Percentiles rank a stretch among this genome's conserved stretches.
Evolutionary conservation across 192 early-diverging fungal genomes (phyloP).

Genomic region (Rhizoclosmatium globosum): DNA sequence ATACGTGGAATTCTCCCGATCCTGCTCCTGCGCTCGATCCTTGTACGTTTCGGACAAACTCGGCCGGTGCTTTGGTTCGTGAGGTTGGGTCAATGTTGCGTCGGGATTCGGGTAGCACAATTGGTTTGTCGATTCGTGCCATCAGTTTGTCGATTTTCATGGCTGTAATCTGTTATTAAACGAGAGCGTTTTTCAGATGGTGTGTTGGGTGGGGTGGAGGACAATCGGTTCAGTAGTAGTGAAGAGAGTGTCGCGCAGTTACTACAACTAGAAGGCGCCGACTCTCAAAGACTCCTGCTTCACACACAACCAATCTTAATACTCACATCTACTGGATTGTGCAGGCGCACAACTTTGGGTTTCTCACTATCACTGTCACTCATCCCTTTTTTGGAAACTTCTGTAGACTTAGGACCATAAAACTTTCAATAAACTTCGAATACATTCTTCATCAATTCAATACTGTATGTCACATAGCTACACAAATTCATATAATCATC

Average conservation of each 20-base stretch:
- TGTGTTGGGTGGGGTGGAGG: neutral
- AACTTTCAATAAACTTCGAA: too few species aligned
- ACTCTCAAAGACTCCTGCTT: too few species aligned
- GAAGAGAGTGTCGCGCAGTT: too few species aligned
- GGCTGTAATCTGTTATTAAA: constrained; percentile 18
- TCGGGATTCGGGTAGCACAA: constrained; percentile 71
- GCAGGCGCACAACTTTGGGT: too few species aligned
- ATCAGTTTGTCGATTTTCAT: constrained; percentile 76
- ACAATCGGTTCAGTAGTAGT: neutral
- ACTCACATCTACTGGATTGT: too few species aligned
- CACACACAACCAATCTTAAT: too few species aligned
- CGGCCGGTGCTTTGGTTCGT: constrained; percentile 70
- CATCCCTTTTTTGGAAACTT: too few species aligned
- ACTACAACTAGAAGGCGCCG: too few species aligned
- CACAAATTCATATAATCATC: neutral
- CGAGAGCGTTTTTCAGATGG: neutral
- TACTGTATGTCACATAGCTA: too few species aligned
- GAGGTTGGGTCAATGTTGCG: constrained; percentile 40
- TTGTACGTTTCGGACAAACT: constrained; percentile 90
- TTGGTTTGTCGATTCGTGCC: constrained; percentile 81
- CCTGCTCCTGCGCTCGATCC: constrained; percentile 96
- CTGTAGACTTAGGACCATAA: too few species aligned
- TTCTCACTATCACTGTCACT: too few species aligned
- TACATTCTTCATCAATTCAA: too few species aligned
- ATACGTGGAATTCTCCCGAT: constrained; percentile 96